Evolutionary conservation across 2,329 filamentous ascomycete genomes (phyloP).

Genomic region (Penicillium brasilianum): DNA sequence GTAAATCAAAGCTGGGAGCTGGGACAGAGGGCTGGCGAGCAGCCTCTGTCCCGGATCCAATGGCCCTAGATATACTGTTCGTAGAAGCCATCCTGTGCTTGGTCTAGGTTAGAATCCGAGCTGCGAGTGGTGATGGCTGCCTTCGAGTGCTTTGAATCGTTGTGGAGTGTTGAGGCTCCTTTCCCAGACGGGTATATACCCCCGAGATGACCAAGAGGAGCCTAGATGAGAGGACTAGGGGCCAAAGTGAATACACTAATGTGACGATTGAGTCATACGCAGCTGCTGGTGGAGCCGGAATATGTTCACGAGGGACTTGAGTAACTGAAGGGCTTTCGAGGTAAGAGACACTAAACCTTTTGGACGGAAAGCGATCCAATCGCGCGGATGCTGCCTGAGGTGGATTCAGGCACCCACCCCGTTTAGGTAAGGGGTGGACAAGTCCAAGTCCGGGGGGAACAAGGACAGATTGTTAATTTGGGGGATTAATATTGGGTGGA

Average conservation of each 20-base stretch:
- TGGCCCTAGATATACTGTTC: slow-evolving; percentile 20
- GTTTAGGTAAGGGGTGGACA: slow-evolving; percentile 4
- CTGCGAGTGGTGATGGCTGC: slow-evolving; percentile 14
- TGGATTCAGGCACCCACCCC: slow-evolving; percentile 26
- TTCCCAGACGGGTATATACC: slow-evolving; percentile 6
- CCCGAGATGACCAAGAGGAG: background rate
- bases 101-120: background rate
- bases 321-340: slow-evolving; percentile 2
- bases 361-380: slow-evolving; percentile 10
- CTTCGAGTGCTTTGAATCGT: slow-evolving; percentile 5
- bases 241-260: background rate
- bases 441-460: background rate
- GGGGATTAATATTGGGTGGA: background rate
- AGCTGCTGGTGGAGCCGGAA: background rate
- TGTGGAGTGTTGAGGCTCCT: slow-evolving; percentile 9
- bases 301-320: slow-evolving; percentile 5
- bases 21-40: slow-evolving; percentile 7
- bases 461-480: background rate
- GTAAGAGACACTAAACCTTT: background rate
- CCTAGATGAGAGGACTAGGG: background rate
- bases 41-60: slow-evolving; percentile 9
- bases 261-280: slow-evolving; percentile 5
- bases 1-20: slow-evolving; percentile 27
- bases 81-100: slow-evolving; percentile 23
- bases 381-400: slow-evolving; percentile 24